These are phyloP conservation scores for Yamadazyma friedrichii DNA, from an alignment of 1,139 yeast species.

Conservation along the genomic window DNA sequence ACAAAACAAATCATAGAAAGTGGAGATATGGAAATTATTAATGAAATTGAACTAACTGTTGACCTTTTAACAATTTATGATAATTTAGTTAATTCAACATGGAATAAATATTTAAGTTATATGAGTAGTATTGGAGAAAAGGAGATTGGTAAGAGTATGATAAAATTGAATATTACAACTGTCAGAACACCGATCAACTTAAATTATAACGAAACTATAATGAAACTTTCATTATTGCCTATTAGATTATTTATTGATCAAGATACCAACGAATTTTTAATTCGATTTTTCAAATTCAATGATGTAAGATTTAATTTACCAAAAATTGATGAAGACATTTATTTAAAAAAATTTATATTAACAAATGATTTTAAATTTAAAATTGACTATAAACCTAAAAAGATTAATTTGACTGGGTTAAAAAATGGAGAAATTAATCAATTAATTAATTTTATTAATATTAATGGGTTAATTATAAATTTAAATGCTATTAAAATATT, in stretches of 20 bases:
- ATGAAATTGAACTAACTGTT: constrained; percentile 35
- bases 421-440: constrained; percentile 85
- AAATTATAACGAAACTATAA: constrained; percentile 67
- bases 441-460: constrained; percentile 79
- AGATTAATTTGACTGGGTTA: constrained; percentile 77
- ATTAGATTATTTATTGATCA: constrained; percentile 85
- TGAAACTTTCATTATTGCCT: constrained; percentile 64
- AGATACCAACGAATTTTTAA: constrained; percentile 82
- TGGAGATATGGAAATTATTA: constrained; percentile 42
- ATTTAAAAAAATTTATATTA: constrained; percentile 66
- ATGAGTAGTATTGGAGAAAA: constrained; percentile 68
- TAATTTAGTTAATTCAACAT: constrained; percentile 82
- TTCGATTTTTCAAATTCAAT: constrained; percentile 77
- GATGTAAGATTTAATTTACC: constrained; percentile 67
- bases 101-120: constrained; percentile 82
- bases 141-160: constrained; percentile 68
- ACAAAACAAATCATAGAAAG: constrained; percentile 10
- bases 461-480: constrained; percentile 79
- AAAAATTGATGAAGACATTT: constrained; percentile 56
- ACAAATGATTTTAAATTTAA: constrained; percentile 57
- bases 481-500: constrained; percentile 62
- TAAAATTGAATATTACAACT: constrained; percentile 52
- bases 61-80: constrained; percentile 39
- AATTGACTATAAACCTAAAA: constrained; percentile 90
- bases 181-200: constrained; percentile 53